phyloP scores from a whole-genome alignment of 768 basidiomycete genomes.

The Russula dissimulans region DNA sequence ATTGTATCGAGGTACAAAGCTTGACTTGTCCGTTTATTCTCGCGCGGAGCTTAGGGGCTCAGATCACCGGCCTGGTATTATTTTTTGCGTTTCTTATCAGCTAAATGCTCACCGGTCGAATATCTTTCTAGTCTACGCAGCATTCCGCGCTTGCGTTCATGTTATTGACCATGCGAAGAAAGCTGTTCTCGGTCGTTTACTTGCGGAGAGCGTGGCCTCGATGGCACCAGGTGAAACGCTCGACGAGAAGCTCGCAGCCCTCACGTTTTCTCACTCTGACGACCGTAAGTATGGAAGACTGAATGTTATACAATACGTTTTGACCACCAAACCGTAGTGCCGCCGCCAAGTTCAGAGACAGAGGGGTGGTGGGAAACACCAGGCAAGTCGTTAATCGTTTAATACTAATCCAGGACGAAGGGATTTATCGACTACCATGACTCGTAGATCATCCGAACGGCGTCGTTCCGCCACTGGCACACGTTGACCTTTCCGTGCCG shows the following conservation, averaged over 20 bases:
- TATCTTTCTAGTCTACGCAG: conserved; percentile 56
- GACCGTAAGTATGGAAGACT: conserved; percentile 33
- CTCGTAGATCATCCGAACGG: conserved; percentile 50
- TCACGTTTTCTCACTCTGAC: conserved; percentile 40
- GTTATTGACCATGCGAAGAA: conserved; percentile 73
- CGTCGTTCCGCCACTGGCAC: conserved; percentile 36
- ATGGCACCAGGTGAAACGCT: conserved; percentile 58
- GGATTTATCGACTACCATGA: background rate
- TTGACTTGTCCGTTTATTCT: conserved; percentile 73
- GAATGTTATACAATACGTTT: background rate
- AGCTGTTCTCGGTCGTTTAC: conserved; percentile 53
- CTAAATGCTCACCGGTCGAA: background rate
- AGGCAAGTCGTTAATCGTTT: conserved; percentile 33
- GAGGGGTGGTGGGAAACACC: conserved; percentile 70
- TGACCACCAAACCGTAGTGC: conserved; percentile 40
- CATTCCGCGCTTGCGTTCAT: conserved; percentile 71
- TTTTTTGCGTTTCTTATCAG: background rate
- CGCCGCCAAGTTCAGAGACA: conserved; percentile 77
- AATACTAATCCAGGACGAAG: background rate
- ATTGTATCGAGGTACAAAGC: conserved; percentile 61
- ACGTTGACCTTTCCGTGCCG: conserved; percentile 21
- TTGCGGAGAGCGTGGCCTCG: conserved; percentile 55
- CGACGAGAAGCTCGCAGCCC: conserved; percentile 57
- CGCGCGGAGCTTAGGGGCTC: conserved; percentile 83
- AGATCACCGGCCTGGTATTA: conserved; percentile 85